Evolutionary conservation across 1,284 basidiomycete genomes (phyloP).

Genomic region (Cryptococcus sp.): DNA sequence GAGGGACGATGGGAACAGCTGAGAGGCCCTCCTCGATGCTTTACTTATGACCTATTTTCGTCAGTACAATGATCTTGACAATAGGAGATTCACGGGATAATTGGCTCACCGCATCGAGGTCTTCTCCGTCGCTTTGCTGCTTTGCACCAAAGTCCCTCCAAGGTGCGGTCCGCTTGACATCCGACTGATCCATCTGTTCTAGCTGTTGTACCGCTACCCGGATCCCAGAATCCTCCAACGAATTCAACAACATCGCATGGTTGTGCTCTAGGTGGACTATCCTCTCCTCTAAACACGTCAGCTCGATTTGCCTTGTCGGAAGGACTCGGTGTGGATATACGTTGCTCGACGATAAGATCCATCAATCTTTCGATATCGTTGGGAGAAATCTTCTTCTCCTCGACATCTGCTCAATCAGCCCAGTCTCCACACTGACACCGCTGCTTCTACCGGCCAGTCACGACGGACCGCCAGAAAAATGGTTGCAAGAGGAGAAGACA

Average conservation of each 20-base stretch:
- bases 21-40: conserved; percentile 16
- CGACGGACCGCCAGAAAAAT: no score
- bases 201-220: conserved; percentile 12
- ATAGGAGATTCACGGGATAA: no score
- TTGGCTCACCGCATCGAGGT: conserved; percentile 14
- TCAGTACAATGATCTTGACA: background rate
- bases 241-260: conserved; percentile 21
- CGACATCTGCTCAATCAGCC: conserved; percentile 15
- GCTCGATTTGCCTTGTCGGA: background rate
- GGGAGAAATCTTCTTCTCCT: conserved; percentile 12
- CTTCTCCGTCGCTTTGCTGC: conserved; percentile 13
- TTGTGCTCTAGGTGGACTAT: conserved; percentile 32
- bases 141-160: conserved; percentile 22
- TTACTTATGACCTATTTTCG: conserved; percentile 14
- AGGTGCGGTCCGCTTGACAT: conserved; percentile 13
- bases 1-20: conserved; percentile 25
- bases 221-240: conserved; percentile 31
- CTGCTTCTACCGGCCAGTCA: background rate
- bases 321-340: no score
- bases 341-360: conserved; percentile 67
- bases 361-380: conserved; percentile 61
- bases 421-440: no score
- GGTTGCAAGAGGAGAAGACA: background rate
- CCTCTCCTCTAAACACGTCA: conserved; percentile 29
- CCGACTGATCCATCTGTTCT: conserved; percentile 12